Conservation (phyloP, 805 yeast species). For the Candida broadrunensis region DNA sequence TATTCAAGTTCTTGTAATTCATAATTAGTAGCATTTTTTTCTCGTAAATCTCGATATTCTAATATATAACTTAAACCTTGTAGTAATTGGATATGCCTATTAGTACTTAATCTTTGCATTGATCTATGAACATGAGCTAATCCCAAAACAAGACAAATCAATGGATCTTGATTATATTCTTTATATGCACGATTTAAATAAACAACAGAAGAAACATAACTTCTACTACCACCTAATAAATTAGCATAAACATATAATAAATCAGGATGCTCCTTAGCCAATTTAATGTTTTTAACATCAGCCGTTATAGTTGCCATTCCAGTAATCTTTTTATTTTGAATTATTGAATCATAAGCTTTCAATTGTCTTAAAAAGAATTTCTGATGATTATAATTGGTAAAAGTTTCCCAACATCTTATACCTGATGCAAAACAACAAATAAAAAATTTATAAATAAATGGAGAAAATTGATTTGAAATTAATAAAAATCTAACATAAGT, state of each 20-base stretch:
- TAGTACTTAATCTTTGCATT: slow-evolving; percentile 82
- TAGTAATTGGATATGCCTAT: slow-evolving; percentile 81
- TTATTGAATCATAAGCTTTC: slow-evolving; percentile 79
- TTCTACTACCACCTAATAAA: slow-evolving; percentile 74
- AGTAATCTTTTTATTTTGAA: slow-evolving; percentile 47
- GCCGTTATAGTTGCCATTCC: slow-evolving; percentile 80
- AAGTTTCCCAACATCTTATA: slow-evolving; percentile 51
- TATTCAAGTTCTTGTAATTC: slow-evolving; percentile 77
- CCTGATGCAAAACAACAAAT: slow-evolving; percentile 67
- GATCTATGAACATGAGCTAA: slow-evolving; percentile 84
- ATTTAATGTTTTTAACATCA: slow-evolving; percentile 36
- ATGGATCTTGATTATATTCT: slow-evolving; percentile 70
- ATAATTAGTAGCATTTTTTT: slow-evolving; percentile 32
- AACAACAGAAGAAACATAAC: slow-evolving; percentile 78
- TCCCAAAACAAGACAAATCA: slow-evolving; percentile 72
- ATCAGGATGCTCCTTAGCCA: slow-evolving; percentile 56
- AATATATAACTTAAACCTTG: slow-evolving; percentile 80
- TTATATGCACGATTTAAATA: slow-evolving; percentile 72
- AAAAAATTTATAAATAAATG: slow-evolving; percentile 63
- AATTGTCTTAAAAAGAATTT: slow-evolving; percentile 86
- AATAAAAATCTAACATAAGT: slow-evolving; percentile 61
- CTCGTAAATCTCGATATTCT: slow-evolving; percentile 63
- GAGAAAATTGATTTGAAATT: slow-evolving; percentile 72
- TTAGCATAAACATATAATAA: slow-evolving; percentile 77
- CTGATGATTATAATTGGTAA: slow-evolving; percentile 80